Conservation (phyloP, 2,329 filamentous ascomycete species). For the Exophiala phaeomuriformis region DNA sequence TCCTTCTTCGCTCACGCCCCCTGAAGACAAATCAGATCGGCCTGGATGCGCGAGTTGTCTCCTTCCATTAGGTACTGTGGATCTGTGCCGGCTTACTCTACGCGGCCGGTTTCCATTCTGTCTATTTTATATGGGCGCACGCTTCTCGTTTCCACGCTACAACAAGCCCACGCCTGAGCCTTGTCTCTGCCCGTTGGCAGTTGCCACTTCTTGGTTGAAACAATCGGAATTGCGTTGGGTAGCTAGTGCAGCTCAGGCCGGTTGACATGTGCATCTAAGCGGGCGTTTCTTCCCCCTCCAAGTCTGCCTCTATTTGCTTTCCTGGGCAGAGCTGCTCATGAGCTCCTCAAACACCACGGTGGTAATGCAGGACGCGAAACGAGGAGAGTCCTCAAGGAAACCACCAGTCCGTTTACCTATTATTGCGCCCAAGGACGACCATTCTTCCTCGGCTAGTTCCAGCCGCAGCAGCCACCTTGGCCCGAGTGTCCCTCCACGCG, state of each 20-base stretch:
- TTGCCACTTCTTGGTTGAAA: neutral
- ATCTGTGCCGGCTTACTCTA: too few species aligned
- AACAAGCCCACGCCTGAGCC: neutral
- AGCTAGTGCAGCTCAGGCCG: conserved; percentile 5
- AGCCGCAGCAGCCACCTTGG: conserved; percentile 31
- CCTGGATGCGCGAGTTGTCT: neutral
- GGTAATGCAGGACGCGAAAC: conserved; percentile 34
- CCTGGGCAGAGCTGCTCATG: conserved; percentile 28
- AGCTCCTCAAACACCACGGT: conserved; percentile 31
- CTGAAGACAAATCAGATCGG: neutral
- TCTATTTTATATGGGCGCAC: neutral
- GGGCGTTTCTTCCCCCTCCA: neutral
- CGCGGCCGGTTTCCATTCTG: neutral
- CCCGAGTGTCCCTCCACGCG: conserved; percentile 34
- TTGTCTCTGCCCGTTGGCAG: neutral
- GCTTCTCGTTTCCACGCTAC: neutral
- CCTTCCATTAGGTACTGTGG: neutral
- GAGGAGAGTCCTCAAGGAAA: conserved; percentile 34
- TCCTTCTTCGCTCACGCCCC: conserved; percentile 4
- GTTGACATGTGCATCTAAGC: conserved; percentile 21
- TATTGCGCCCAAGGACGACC: conserved; percentile 41
- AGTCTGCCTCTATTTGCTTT: neutral
- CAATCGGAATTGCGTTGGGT: neutral
- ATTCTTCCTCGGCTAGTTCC: conserved; percentile 29
- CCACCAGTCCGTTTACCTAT: conserved; percentile 36